A percentile compares a stretch with the other conserved stretches of the same genome.
Evolutionary conservation across 2,329 filamentous ascomycete species (phyloP).

Genomic region (Fusarium subglutinans): DNA sequence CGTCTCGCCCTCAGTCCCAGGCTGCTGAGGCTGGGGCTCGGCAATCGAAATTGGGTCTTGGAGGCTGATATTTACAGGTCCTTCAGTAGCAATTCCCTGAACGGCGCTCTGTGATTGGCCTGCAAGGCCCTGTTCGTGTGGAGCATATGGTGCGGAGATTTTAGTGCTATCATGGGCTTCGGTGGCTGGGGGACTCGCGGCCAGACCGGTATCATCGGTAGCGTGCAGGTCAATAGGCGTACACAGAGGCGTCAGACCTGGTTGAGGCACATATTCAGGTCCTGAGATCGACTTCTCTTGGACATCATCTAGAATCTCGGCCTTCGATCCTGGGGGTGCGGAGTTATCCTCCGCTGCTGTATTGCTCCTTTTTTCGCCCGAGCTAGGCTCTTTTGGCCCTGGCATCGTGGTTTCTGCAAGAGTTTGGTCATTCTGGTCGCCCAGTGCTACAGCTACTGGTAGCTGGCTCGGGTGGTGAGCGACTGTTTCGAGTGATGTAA

Average conservation of each 20-base stretch:
- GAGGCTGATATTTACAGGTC: conserved; percentile 11
- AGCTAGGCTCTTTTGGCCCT: conserved; percentile 23
- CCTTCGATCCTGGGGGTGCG: conserved; percentile 12
- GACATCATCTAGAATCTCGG: conserved; percentile 12
- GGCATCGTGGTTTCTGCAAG: conserved; percentile 37
- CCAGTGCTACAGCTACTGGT: conserved; percentile 14
- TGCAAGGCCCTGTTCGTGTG: conserved; percentile 4
- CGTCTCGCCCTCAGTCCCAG: conserved; percentile 3
- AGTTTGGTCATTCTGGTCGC: conserved; percentile 17
- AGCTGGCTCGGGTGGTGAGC: conserved; percentile 20
- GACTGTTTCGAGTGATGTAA: conserved; percentile 37
- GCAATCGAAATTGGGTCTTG: conserved; percentile 4
- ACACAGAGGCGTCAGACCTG: background rate
- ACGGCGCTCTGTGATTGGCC: conserved; percentile 20
- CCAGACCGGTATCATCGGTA: background rate
- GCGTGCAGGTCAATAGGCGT: background rate
- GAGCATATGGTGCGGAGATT: background rate
- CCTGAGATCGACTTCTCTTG: conserved; percentile 1
- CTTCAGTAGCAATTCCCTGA: background rate
- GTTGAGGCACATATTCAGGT: background rate
- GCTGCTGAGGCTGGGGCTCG: conserved; percentile 10
- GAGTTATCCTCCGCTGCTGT: conserved; percentile 4
- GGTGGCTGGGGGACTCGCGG: background rate
- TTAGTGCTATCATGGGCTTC: background rate
- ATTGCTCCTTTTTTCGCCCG: conserved; percentile 16